Percentiles rank a stretch among this genome's conserved stretches.
phyloP scores from a whole-genome alignment of 495 filamentous ascomycete species.

The Penicillium longicatenatum region DNA sequence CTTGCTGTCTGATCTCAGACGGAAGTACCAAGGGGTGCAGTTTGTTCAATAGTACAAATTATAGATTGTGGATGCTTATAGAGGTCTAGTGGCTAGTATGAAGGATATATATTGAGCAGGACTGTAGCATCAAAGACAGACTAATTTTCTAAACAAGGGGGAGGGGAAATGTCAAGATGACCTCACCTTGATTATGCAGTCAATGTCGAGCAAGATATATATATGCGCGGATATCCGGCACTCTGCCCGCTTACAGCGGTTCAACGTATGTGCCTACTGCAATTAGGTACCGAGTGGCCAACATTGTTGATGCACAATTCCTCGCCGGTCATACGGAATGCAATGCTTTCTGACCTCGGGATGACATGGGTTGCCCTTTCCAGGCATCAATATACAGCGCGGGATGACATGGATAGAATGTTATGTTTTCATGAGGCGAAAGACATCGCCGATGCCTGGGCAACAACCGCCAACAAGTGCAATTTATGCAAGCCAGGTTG shows the following conservation, averaged over 20 bases:
- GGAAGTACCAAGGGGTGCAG: not conserved
- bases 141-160: not conserved
- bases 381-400: constrained; percentile 13
- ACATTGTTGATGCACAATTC: constrained; percentile 12
- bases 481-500: constrained; percentile 1
- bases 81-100: not conserved
- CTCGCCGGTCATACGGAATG: constrained; percentile 15
- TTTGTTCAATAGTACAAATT: not conserved
- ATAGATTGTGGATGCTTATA: not conserved
- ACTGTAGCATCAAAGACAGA: not conserved
- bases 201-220: not conserved
- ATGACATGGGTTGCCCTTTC: constrained; percentile 12
- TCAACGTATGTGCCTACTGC: too few species aligned
- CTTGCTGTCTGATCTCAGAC: not conserved
- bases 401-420: not conserved
- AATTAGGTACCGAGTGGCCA: too few species aligned
- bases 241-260: not conserved
- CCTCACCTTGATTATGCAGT: not conserved
- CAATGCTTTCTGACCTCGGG: not conserved
- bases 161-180: not conserved
- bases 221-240: not conserved
- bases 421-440: not conserved
- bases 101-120: too few species aligned
- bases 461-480: not conserved
- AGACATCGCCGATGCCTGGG: not conserved